Percentiles rank a stretch among this genome's conserved stretches.
These are phyloP conservation scores for Purshia tridentata DNA, from an alignment of 306 rosid genomes.

Conservation along the genomic window DNA sequence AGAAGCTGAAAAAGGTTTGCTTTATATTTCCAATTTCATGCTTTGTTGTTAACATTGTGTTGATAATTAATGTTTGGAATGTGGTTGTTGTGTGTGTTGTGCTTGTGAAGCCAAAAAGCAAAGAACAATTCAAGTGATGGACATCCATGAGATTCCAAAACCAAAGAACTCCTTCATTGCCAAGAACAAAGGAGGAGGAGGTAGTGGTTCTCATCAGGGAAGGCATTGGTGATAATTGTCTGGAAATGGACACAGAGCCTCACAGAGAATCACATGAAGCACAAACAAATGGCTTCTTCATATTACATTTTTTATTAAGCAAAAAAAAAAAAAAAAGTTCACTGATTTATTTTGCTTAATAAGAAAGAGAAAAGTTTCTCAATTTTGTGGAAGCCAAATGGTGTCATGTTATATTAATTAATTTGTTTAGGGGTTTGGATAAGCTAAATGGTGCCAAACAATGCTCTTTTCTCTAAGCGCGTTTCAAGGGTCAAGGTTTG, in stretches of 20 bases:
- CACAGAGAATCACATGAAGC: background rate
- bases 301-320: constrained; percentile 23
- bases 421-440: constrained; percentile 5
- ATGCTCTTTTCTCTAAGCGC: background rate
- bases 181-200: constrained; percentile 77
- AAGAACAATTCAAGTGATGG: constrained; percentile 99
- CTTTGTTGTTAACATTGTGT: background rate
- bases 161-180: constrained; percentile 83
- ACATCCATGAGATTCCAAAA: constrained; percentile 90
- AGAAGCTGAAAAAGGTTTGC: constrained; percentile 95
- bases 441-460: constrained; percentile 9
- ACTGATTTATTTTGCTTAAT: constrained; percentile 14
- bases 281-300: constrained; percentile 4
- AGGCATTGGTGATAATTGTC: constrained; percentile 72
- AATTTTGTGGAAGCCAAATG: constrained; percentile 9
- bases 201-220: constrained; percentile 64
- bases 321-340: background rate
- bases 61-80: constrained; percentile 19
- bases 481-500: constrained; percentile 14
- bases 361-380: constrained; percentile 7
- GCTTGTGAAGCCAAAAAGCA: constrained; percentile 85
- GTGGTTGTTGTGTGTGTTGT: constrained; percentile 29
- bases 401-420: background rate
- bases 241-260: constrained; percentile 9
- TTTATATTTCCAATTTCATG: background rate